Base-by-base conservation (phyloP, 2,329 filamentous ascomycete genomes). In the Ophiostoma tasmaniense region DNA sequence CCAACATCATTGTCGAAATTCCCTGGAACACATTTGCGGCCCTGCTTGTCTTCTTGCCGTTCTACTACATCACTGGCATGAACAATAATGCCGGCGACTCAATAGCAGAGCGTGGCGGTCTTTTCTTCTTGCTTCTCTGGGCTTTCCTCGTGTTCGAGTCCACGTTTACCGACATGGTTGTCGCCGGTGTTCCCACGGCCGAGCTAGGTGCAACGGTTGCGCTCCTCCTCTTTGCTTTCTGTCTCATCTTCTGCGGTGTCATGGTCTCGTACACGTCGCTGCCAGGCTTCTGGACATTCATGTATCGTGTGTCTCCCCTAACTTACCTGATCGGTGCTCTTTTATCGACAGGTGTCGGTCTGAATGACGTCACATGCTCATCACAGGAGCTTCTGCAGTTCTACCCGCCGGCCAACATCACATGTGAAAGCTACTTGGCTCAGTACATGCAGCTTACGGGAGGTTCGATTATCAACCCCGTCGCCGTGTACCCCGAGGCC, bases 91-190 rank as follows among this genome's bases (percentile, higher is more conserved):
- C 90, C 2, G 79, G 82, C 20, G 83, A 84, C 70, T 80, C 87
- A 70, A 84, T 89, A 0, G 76, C 84, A 3, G 86, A 92, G 73
- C 90, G 92, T 37, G 90, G 91, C 11, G 90, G 81, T 0, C 85
- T 94, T 22, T 90, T 94, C 84, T 92, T 93, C 81, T 81, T 96
- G 25, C 87, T 92, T 73, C 81, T 93, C 55, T 83, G 95, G 91
- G 91, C 89, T 71, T 87, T 93, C 74, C 83, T 92, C 74, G 80
- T 93, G 72, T 92, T 89, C 76, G 86, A 88, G 68, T 87, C 84
- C 14, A 87, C 90, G 0, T 92, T 92, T 74, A 86, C 89, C 0
- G 86, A 90, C 74, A 89, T 92, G 87, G 84, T 87, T 35, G 89
- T 93, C 67, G 87, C 88, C 0, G 89, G 75, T 76, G 78, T 86